These are phyloP conservation scores for Jamesozyma hellenica DNA, from an alignment of 805 yeast genomes.

Conservation along the genomic window DNA sequence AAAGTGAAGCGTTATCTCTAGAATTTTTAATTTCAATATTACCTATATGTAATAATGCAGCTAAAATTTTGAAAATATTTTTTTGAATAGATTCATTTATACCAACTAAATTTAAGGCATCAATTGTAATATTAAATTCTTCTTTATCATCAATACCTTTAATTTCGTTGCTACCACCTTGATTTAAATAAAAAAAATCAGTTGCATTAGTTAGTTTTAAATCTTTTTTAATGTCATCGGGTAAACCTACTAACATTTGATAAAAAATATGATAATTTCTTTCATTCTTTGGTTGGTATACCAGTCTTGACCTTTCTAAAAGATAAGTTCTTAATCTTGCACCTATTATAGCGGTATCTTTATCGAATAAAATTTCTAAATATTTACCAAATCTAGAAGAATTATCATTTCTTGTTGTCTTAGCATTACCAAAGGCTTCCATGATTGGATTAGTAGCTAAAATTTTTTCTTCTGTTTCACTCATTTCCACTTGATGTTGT, in stretches of 20 bases:
- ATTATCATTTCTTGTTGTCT: constrained; percentile 81
- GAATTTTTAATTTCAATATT: constrained; percentile 81
- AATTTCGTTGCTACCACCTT: constrained; percentile 68
- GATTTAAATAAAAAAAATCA: constrained; percentile 75
- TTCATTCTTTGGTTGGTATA: constrained; percentile 83
- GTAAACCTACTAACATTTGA: constrained; percentile 71
- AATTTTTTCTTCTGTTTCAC: constrained; percentile 86
- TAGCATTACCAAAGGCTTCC: constrained; percentile 91
- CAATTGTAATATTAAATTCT: constrained; percentile 67
- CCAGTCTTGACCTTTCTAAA: constrained; percentile 87
- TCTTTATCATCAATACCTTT: constrained; percentile 71
- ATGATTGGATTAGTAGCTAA: constrained; percentile 89
- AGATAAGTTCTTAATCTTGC: constrained; percentile 89
- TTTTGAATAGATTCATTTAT: constrained; percentile 48
- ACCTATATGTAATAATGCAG: constrained; percentile 87
- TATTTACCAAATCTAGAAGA: constrained; percentile 94
- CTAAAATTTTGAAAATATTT: constrained; percentile 65
- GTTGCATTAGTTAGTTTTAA: constrained; percentile 55
- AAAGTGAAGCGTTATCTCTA: constrained; percentile 68
- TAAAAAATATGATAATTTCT: constrained; percentile 93
- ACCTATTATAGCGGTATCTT: constrained; percentile 71
- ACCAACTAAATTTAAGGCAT: constrained; percentile 74
- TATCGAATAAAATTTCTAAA: constrained; percentile 78
- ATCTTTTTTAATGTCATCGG: constrained; percentile 39
- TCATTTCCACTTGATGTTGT: constrained; percentile 50